These are phyloP conservation scores for Colletotrichum plurivorum DNA, from an alignment of 2,329 filamentous ascomycete species.

Conservation along the genomic window DNA sequence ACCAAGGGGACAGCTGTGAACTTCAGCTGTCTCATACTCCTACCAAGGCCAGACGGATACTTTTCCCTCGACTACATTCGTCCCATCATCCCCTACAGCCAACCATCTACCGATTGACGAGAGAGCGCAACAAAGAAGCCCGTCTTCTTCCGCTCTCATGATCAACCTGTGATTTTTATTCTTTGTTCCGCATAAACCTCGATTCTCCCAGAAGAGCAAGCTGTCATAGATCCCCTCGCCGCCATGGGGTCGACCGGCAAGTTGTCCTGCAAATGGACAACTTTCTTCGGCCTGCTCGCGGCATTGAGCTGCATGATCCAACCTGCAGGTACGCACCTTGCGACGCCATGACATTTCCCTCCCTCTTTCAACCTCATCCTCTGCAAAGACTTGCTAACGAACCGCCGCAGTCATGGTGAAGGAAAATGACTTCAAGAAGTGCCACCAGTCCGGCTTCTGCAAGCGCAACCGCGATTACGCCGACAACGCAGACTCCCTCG, in stretches of 20 bases:
- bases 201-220: conserved; percentile 9
- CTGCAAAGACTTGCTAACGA: conserved; percentile 5
- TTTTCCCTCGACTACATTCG: conserved; percentile 11
- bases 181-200: background rate
- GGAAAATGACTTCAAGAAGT: conserved; percentile 97
- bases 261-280: conserved; percentile 75
- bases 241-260: conserved; percentile 66
- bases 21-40: conserved; percentile 29
- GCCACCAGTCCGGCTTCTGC: conserved; percentile 96
- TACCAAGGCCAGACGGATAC: conserved; percentile 3
- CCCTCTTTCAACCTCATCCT: background rate
- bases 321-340: conserved; percentile 70
- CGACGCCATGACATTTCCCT: conserved; percentile 17
- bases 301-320: conserved; percentile 73
- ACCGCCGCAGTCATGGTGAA: conserved; percentile 81
- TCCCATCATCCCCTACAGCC: conserved; percentile 17
- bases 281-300: conserved; percentile 72
- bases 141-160: conserved; percentile 25
- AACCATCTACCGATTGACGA: conserved; percentile 6
- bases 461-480: conserved; percentile 93
- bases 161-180: conserved; percentile 6
- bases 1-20: conserved; percentile 47
- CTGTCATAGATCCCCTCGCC: conserved; percentile 43
- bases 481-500: conserved; percentile 77
- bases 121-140: conserved; percentile 35